Evolutionary conservation across 441 rosid genomes (phyloP).

Genomic region (Aquilaria agallochum): DNA sequence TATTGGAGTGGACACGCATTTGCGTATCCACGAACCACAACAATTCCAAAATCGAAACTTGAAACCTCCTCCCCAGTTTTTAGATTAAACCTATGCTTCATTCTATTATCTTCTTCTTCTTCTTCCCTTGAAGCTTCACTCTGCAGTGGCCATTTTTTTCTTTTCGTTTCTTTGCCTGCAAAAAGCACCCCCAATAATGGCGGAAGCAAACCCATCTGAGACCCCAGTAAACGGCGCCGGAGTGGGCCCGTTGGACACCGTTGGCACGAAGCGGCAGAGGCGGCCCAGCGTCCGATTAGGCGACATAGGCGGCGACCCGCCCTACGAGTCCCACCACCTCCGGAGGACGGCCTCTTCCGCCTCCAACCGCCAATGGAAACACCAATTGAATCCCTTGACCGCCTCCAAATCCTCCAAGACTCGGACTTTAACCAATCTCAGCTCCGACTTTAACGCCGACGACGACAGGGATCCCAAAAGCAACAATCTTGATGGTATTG

Average conservation of each 20-base stretch:
- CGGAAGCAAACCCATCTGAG: conserved; percentile 37
- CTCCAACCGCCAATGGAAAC: conserved; percentile 34
- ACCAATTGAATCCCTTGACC: conserved; percentile 22
- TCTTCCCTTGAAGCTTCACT: background rate
- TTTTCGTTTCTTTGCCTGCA: background rate
- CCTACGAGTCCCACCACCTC: conserved; percentile 45
- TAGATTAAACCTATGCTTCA: no score
- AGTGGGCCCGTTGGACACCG: conserved; percentile 40
- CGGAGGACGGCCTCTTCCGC: conserved; percentile 18
- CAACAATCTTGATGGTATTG: conserved; percentile 43
- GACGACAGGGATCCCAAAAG: conserved; percentile 37
- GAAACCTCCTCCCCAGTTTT: no score
- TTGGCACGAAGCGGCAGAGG: conserved; percentile 67
- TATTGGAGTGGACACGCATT: no score
- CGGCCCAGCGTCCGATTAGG: conserved; percentile 93
- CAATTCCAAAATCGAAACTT: no score
- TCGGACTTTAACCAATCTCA: conserved; percentile 60
- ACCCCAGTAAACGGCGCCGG: conserved; percentile 39
- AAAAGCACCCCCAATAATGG: conserved; percentile 26
- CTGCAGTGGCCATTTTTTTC: background rate
- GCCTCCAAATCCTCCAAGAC: conserved; percentile 46
- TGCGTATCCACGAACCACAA: no score
- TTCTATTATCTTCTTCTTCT: no score
- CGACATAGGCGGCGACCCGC: conserved; percentile 77
- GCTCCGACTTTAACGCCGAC: conserved; percentile 27